These are phyloP conservation scores for Cucurbita maxima DNA, from an alignment of 306 rosid species.

Conservation along the genomic window DNA sequence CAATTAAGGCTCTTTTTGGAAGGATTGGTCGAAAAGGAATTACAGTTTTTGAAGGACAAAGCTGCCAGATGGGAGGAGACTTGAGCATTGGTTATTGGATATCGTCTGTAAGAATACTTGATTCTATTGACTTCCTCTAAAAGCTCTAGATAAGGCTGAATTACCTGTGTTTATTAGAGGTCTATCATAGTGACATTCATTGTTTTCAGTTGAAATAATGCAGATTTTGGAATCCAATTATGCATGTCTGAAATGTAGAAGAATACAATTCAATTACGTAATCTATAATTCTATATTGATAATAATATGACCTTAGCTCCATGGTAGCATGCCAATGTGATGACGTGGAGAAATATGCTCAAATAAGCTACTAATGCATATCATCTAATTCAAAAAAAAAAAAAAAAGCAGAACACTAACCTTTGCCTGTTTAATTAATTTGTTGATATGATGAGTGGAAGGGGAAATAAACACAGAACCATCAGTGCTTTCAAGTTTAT, in stretches of 20 bases:
- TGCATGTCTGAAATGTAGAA: not conserved
- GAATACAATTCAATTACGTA: not conserved
- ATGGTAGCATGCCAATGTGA: not conserved
- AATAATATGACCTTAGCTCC: not conserved
- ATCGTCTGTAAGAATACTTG: not conserved
- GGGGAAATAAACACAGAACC: conserved; percentile 22
- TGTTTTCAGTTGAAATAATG: not conserved
- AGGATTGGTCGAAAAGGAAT: too few species aligned
- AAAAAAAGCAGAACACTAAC: conserved; percentile 16
- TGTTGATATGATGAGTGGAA: conserved; percentile 26
- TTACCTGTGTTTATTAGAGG: not conserved
- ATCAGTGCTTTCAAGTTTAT: conserved; percentile 26
- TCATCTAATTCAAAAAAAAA: not conserved
- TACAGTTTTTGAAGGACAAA: too few species aligned
- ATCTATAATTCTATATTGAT: not conserved
- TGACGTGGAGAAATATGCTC: not conserved
- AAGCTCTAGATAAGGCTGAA: not conserved
- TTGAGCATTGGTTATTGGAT: not conserved
- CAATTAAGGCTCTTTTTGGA: too few species aligned
- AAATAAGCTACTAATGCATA: not conserved
- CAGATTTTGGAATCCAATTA: not conserved
- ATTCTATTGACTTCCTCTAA: not conserved
- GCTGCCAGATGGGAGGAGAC: too few species aligned
- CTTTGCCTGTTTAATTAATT: conserved; percentile 37
- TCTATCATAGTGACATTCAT: not conserved